Conservation (phyloP, 805 yeast genomes). For the Blastobotrys americana region DNA sequence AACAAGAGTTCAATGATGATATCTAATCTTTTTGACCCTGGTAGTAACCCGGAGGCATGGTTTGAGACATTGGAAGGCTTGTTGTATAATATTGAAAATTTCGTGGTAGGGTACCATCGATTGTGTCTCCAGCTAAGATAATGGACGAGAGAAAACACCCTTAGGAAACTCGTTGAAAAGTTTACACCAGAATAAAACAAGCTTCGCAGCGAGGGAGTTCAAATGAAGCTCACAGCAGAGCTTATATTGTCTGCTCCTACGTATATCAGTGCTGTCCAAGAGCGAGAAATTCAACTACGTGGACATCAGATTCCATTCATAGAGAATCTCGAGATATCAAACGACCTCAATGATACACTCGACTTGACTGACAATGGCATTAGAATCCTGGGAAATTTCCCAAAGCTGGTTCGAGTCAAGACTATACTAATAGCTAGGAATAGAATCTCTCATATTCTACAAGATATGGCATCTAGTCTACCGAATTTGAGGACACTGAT, state of each 20-base stretch:
- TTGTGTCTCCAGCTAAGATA: too few species aligned
- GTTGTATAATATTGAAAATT: too few species aligned
- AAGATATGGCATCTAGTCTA: slow-evolving; percentile 30
- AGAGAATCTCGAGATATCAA: slow-evolving; percentile 38
- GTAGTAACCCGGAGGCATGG: too few species aligned
- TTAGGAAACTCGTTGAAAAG: too few species aligned
- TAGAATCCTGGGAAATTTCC: slow-evolving; percentile 45
- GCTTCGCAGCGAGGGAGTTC: neutral
- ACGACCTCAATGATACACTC: slow-evolving; percentile 44
- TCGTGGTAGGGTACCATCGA: too few species aligned
- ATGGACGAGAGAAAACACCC: too few species aligned
- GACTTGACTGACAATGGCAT: slow-evolving; percentile 75
- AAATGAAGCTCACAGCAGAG: slow-evolving; percentile 57
- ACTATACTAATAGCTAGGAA: slow-evolving; percentile 61
- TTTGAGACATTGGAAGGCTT: too few species aligned
- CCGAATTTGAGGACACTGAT: slow-evolving; percentile 47
- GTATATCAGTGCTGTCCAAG: slow-evolving; percentile 39
- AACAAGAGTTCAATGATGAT: too few species aligned
- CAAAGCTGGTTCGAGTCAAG: slow-evolving; percentile 36
- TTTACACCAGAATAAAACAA: too few species aligned
- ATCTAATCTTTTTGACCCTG: too few species aligned
- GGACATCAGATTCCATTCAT: slow-evolving; percentile 37
- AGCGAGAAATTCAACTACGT: slow-evolving; percentile 37
- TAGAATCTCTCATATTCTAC: slow-evolving; percentile 40
- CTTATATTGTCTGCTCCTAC: slow-evolving; percentile 44